Percentiles rank a stretch among this genome's conserved stretches.
Evolutionary conservation across 1,139 yeast species (phyloP).

Genomic region (Geotrichum histeridarum): DNA sequence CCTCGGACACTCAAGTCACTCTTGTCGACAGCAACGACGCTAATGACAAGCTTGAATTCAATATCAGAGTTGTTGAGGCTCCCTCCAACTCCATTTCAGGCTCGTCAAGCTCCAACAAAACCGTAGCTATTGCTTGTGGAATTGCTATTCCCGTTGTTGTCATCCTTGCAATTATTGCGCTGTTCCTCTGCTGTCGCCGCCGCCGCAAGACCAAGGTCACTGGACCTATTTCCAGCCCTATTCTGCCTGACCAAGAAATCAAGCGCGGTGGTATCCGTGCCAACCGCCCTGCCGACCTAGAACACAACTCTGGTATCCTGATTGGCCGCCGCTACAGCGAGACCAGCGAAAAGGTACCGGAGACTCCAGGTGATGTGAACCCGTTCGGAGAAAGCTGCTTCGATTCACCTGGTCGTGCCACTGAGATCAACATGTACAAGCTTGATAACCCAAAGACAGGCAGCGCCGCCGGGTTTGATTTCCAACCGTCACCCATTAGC

Average conservation of each 20-base stretch:
- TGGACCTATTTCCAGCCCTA: slow-evolving; percentile 28
- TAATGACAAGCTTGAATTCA: slow-evolving; percentile 31
- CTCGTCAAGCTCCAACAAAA: slow-evolving; percentile 38
- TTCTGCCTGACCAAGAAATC: slow-evolving; percentile 25
- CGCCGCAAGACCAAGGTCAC: slow-evolving; percentile 35
- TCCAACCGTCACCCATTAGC: slow-evolving; percentile 13
- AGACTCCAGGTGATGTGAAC: no score
- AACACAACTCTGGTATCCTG: slow-evolving; percentile 3
- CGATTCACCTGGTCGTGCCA: slow-evolving; percentile 16
- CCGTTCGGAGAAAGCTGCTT: background rate
- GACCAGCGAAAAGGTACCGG: background rate
- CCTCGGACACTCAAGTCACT: slow-evolving; percentile 13
- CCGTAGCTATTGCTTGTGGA: slow-evolving; percentile 80
- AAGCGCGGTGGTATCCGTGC: slow-evolving; percentile 21
- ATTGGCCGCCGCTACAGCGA: background rate
- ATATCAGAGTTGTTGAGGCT: slow-evolving; percentile 34
- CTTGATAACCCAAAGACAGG: slow-evolving; percentile 15
- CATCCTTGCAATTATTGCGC: slow-evolving; percentile 44
- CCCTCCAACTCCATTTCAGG: slow-evolving; percentile 26
- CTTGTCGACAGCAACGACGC: slow-evolving; percentile 36
- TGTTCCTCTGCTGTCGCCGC: slow-evolving; percentile 46
- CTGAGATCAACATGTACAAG: slow-evolving; percentile 16
- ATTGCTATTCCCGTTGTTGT: slow-evolving; percentile 69
- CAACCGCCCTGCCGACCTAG: slow-evolving; percentile 22
- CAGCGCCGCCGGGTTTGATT: background rate